These are phyloP conservation scores for Lachancea sp. DNA, from an alignment of 805 yeast genomes.

Conservation along the genomic window DNA sequence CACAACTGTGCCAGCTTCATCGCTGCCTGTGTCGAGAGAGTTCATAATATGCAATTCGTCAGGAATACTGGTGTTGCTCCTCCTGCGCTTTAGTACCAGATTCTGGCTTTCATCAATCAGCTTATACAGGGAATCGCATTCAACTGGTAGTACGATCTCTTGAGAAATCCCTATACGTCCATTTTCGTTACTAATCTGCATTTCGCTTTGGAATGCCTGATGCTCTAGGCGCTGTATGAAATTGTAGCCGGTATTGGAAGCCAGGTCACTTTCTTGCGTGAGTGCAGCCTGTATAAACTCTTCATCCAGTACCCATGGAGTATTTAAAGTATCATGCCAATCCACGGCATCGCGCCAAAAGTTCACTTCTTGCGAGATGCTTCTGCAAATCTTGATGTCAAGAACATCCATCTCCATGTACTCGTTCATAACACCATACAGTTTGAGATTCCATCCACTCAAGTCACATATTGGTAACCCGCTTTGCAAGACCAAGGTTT, in stretches of 20 bases:
- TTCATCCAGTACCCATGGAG: constrained; percentile 34
- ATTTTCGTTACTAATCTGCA: constrained; percentile 12
- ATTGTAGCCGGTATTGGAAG: constrained; percentile 7
- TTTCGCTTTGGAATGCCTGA: constrained; percentile 15
- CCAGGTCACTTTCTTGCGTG: constrained; percentile 1
- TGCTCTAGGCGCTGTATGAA: constrained; percentile 20
- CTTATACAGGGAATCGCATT: neutral
- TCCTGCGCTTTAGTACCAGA: neutral
- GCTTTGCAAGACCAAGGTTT: constrained; percentile 16
- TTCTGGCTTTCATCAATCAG: neutral
- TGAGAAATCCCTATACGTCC: neutral
- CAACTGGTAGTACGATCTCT: neutral
- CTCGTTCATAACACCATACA: constrained; percentile 24
- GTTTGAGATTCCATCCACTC: constrained; percentile 23
- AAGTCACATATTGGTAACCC: constrained; percentile 21
- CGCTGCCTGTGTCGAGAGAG: too few species aligned
- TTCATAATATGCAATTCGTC: too few species aligned
- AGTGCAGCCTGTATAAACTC: constrained; percentile 13
- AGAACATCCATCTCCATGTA: constrained; percentile 32
- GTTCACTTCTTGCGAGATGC: constrained; percentile 29
- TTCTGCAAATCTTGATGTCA: constrained; percentile 18
- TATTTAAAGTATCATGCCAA: constrained; percentile 20
- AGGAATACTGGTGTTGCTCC: too few species aligned
- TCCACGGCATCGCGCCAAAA: constrained; percentile 35
- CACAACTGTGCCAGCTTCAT: too few species aligned